Conservation (phyloP, 2,329 filamentous ascomycete species). For the Camillea tinctor region DNA sequence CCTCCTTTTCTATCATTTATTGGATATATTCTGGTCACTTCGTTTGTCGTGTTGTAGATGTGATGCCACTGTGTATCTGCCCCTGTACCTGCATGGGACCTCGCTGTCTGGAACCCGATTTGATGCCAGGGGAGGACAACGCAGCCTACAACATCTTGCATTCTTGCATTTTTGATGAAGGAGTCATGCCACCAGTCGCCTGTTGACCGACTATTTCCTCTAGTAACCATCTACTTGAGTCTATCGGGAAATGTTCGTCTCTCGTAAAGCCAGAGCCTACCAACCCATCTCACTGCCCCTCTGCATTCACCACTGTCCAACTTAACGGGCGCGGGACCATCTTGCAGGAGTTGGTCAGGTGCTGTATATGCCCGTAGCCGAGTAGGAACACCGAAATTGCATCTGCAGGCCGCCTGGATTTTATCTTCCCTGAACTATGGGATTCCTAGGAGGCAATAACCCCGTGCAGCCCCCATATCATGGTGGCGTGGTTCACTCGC, state of each 20-base stretch:
- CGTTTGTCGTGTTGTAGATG: background rate
- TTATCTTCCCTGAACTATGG: background rate
- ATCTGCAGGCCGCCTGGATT: background rate
- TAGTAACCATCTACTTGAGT: background rate
- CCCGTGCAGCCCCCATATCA: constrained; percentile 3
- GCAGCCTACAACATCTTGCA: background rate
- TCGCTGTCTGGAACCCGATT: background rate
- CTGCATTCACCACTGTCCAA: background rate
- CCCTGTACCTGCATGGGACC: background rate
- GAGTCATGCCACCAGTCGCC: background rate
- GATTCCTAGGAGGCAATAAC: background rate
- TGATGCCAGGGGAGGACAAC: background rate
- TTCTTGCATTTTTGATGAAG: background rate
- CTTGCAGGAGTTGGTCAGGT: background rate
- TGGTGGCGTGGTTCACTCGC: constrained; percentile 45
- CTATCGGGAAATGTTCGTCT: background rate
- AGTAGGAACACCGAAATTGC: background rate
- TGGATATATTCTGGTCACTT: background rate
- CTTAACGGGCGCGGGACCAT: background rate
- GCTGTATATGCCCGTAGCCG: background rate
- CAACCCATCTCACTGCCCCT: too few species aligned
- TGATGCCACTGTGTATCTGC: background rate
- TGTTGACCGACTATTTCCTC: background rate
- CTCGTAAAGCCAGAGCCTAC: background rate
- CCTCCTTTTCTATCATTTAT: background rate